These are phyloP conservation scores for Rhynchosporium secalis DNA, from an alignment of 2,329 filamentous ascomycete species.

Conservation along the genomic window DNA sequence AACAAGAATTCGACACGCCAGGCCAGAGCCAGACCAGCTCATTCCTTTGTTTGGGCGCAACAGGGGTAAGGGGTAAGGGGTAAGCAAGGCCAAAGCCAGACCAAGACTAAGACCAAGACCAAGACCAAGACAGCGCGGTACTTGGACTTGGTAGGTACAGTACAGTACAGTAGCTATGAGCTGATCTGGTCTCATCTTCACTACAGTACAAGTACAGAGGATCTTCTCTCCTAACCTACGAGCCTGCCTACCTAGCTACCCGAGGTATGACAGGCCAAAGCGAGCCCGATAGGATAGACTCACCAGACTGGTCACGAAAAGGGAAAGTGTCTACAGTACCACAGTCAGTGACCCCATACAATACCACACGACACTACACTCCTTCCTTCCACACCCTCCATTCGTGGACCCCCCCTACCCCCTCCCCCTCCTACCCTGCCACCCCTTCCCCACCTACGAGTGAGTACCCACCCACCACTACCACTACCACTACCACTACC, in stretches of 20 bases:
- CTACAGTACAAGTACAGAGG: too few species aligned
- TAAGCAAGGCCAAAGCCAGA: not conserved
- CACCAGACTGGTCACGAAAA: too few species aligned
- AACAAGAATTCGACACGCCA: not conserved
- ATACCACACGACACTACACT: not conserved
- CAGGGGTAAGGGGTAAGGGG: not conserved
- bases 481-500: not conserved
- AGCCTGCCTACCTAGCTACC: not conserved
- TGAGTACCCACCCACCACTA: too few species aligned
- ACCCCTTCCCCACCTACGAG: not conserved
- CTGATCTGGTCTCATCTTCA: slow-evolving; percentile 5
- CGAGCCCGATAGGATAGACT: too few species aligned
- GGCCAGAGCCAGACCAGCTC: not conserved
- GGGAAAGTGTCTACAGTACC: too few species aligned
- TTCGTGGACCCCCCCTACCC: not conserved
- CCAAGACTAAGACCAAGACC: too few species aligned
- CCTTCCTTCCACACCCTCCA: not conserved
- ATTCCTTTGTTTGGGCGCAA: too few species aligned
- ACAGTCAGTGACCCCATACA: too few species aligned
- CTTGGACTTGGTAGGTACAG: not conserved
- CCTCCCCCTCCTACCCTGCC: not conserved
- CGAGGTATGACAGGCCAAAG: too few species aligned
- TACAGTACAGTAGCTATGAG: too few species aligned
- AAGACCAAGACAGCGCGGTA: too few species aligned
- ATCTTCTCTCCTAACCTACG: not conserved